These are phyloP conservation scores for Euphorbia tirucalli DNA, from an alignment of 345 rosid genomes.

Conservation along the genomic window DNA sequence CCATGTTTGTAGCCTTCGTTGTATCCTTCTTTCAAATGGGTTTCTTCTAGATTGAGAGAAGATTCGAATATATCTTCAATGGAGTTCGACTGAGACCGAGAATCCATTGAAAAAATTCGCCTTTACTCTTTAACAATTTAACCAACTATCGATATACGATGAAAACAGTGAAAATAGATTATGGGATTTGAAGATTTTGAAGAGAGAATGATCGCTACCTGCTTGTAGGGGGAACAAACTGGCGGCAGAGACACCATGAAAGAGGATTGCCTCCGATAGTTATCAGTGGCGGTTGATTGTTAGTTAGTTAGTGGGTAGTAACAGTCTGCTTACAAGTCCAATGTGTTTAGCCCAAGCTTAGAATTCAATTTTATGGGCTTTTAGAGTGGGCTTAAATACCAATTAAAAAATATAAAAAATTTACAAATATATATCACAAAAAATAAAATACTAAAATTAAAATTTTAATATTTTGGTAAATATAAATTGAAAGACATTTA, in stretches of 20 bases:
- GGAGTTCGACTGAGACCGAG: constrained; percentile 21
- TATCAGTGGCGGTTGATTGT: not conserved
- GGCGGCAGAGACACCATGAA: not conserved
- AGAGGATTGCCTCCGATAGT: not conserved
- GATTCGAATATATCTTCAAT: constrained; percentile 53
- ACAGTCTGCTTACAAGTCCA: not conserved
- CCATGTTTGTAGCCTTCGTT: constrained; percentile 53
- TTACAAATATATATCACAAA: too few relatives aligned
- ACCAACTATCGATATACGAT: not conserved
- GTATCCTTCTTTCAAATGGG: constrained; percentile 49
- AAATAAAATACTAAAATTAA: too few relatives aligned
- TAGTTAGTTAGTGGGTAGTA: not conserved
- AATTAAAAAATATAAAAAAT: too few relatives aligned
- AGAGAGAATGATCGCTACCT: not conserved
- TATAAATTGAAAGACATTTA: too few relatives aligned
- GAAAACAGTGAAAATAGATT: not conserved
- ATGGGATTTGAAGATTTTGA: not conserved
- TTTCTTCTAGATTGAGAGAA: constrained; percentile 53
- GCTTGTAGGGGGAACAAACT: not conserved
- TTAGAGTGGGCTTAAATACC: not conserved
- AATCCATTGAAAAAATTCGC: constrained; percentile 23
- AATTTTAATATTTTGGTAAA: too few relatives aligned
- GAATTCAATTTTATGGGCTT: not conserved
- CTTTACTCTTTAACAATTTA: not conserved
- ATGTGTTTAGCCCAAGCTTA: not conserved